A percentile compares a stretch with the other conserved stretches of the same genome.
These are phyloP conservation scores for Zizania latifolia DNA, from an alignment of 176 grass and related monocot species.

Conservation along the genomic window DNA sequence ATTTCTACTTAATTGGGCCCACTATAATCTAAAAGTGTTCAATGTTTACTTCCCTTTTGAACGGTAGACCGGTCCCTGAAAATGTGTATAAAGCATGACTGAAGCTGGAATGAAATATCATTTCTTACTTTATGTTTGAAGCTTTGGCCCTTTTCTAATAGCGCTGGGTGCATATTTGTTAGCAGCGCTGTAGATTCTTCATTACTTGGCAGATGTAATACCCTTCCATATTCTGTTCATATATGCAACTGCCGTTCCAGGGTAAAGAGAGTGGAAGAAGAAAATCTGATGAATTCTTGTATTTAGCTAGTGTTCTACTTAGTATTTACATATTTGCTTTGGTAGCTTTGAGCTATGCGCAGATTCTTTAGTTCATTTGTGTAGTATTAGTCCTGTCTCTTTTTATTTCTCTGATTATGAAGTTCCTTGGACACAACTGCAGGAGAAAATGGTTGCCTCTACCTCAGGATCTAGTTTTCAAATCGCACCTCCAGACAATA, in stretches of 20 bases:
- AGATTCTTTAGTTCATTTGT: constrained; percentile 4
- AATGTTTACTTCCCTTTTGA: not conserved
- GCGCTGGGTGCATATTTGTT: not conserved
- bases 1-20: not conserved
- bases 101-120: not conserved
- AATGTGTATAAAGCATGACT: not conserved
- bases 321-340: not conserved
- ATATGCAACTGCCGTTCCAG: constrained; percentile 26
- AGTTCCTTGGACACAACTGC: constrained; percentile 12
- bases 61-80: not conserved
- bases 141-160: not conserved
- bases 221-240: not conserved
- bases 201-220: not conserved
- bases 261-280: constrained; percentile 45
- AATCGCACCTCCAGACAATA: constrained; percentile 33
- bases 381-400: not conserved
- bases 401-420: not conserved
- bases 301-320: not conserved
- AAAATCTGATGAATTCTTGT: constrained; percentile 45
- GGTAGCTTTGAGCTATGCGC: not conserved
- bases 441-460: constrained; percentile 59
- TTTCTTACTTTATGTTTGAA: not conserved
- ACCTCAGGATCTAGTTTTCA: constrained; percentile 34
- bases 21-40: not conserved
- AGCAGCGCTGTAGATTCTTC: not conserved